phyloP scores from a whole-genome alignment of 805 yeast species.

The Yarrowia deformans region DNA sequence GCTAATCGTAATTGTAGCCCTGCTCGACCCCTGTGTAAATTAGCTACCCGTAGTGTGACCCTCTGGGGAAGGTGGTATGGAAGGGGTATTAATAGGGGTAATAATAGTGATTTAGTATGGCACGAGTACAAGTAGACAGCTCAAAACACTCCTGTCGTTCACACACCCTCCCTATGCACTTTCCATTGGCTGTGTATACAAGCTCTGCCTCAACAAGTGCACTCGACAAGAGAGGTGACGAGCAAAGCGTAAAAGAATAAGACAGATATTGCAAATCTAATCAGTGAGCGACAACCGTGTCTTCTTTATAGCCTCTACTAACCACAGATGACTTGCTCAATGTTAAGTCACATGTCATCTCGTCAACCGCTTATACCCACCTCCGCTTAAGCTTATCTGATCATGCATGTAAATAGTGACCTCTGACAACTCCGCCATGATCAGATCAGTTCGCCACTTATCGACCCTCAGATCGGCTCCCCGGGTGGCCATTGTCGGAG shows the following conservation, averaged over 20 bases:
- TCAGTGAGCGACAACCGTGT: no score
- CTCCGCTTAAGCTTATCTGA: constrained; percentile 15
- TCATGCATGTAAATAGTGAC: constrained; percentile 9
- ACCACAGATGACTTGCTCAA: no score
- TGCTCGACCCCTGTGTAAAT: constrained; percentile 2
- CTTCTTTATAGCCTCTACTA: no score
- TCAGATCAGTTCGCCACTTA: constrained; percentile 29
- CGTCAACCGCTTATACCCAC: not conserved
- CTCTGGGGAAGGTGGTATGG: not conserved
- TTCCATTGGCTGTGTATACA: constrained; percentile 20
- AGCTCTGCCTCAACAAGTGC: not conserved
- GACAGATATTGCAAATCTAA: no score
- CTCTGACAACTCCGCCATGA: constrained; percentile 13
- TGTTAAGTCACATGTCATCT: no score
- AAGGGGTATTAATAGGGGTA: not conserved
- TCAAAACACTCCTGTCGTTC: no score
- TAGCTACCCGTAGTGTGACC: not conserved
- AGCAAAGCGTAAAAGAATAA: no score
- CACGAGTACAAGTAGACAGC: no score
- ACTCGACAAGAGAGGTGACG: no score
- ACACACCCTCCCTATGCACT: not conserved
- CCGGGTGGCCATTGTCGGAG: constrained; percentile 79
- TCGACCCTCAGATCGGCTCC: constrained; percentile 32
- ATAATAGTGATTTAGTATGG: no score
- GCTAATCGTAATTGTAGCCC: not conserved